phyloP scores from a whole-genome alignment of 208 protist genomes.

The Acanthamoeba quina region DNA sequence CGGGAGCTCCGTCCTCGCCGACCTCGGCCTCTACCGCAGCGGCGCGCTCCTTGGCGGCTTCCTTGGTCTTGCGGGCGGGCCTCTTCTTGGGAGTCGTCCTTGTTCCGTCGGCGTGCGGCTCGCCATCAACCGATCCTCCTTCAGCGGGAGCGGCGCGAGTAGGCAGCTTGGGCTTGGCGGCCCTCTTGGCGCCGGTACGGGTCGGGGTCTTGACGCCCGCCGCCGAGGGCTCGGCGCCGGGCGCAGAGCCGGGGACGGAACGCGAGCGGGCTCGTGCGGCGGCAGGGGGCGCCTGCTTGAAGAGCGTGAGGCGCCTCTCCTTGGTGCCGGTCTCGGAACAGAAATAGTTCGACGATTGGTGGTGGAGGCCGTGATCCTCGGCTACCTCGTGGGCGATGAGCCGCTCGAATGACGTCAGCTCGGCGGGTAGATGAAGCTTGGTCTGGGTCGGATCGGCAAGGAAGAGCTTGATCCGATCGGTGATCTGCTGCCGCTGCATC shows the following conservation, averaged over 20 bases:
- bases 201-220: constrained; percentile 8
- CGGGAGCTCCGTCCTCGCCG: not conserved
- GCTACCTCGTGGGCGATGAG: constrained; percentile 33
- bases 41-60: constrained; percentile 16
- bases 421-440: constrained; percentile 37
- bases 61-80: not conserved
- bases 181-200: not conserved
- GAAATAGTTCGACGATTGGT: constrained; percentile 56
- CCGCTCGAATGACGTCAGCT: constrained; percentile 66
- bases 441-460: not conserved
- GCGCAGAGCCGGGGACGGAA: not conserved
- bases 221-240: not conserved
- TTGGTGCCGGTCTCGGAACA: constrained; percentile 48
- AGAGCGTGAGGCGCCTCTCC: constrained; percentile 32
- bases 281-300: constrained; percentile 1
- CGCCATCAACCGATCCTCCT: not conserved
- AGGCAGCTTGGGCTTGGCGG: not conserved
- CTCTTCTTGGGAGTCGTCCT: constrained; percentile 4
- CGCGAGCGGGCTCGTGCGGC: constrained; percentile 3
- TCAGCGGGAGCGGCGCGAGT: not conserved
- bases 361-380: constrained; percentile 17
- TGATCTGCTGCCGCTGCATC: not conserved
- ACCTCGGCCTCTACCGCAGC: not conserved
- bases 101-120: not conserved
- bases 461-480: constrained; percentile 6